Evolutionary conservation across 257 asterid species (phyloP), one percentile per base, ranked within the genome.

Genomic region (Solanum corneliomulleri): DNA sequence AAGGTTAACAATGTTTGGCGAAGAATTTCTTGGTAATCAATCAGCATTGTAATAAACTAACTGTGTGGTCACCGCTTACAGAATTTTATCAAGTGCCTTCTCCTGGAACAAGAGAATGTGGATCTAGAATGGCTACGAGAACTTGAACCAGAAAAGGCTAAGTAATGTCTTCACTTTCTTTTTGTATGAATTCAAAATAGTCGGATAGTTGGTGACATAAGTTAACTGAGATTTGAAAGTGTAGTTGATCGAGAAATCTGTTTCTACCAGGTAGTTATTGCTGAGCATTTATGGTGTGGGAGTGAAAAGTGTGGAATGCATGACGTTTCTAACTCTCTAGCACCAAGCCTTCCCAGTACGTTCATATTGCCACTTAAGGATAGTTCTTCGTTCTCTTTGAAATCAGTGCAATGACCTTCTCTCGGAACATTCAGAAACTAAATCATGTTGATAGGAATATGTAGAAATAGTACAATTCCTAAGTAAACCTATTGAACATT

Each of bases 291-390:
- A 42, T 1, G 96, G 98, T 9, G 78, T 96, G 47, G 96, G 94
- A 16, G 45, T 93, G 89, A 95, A 95, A 89, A 95, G 98, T 72
- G 91, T 88, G 3, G 98, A 93, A 90, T 95, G 98, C 23, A 88
- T 95, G 84, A 86, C 93, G 83, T 95, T 95, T 69, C 89, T 96
- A 90, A 33, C 90, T 1, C 96, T 94, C 80, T 91, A 88, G 25
- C 93, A 91, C 33, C 90, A 84, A 33, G 94, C 98, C 41, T 96
- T 94, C 80, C 96, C 97, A 0, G 95, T 96, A 93, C 88, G 90
- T 82, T 80, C 84, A 80, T 37, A 13, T 21, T n/a, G 56, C 27
- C 44, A 23, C 44, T 16, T 31, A 33, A 33, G 15, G 21, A 71
- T 15, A 16, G n/a, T 71, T 71, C 15, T 71, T 70, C 25, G n/a